Conservation (phyloP, 2,329 filamentous ascomycete species). For the Colletotrichum scovillei region DNA sequence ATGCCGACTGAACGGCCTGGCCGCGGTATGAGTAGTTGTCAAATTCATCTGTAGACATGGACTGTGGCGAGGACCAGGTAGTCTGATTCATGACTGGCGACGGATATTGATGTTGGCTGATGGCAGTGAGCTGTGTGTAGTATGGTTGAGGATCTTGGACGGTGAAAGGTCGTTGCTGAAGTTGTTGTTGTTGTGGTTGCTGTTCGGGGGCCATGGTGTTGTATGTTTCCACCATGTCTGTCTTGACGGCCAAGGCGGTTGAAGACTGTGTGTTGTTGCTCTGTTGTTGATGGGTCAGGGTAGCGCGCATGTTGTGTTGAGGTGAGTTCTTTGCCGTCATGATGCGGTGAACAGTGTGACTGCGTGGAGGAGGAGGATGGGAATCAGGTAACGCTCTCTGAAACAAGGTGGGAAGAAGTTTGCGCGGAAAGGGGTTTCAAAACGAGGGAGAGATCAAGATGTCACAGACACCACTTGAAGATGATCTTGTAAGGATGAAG, state of each 20-base stretch:
- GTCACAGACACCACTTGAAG: conserved; percentile 7
- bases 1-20: conserved; percentile 44
- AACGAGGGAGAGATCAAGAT: neutral
- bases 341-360: neutral
- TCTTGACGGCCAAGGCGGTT: conserved; percentile 4
- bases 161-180: neutral
- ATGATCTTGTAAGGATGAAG: conserved; percentile 6
- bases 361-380: neutral
- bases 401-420: conserved; percentile 21
- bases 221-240: conserved; percentile 16
- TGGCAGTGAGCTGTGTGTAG: conserved; percentile 35
- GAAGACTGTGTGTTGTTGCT: conserved; percentile 15
- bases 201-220: conserved; percentile 18
- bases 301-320: conserved; percentile 5
- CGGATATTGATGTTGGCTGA: conserved; percentile 16
- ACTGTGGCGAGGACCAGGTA: conserved; percentile 50
- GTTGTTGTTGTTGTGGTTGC: conserved; percentile 1
- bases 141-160: conserved; percentile 21
- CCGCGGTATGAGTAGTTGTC: conserved; percentile 50
- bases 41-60: conserved; percentile 48
- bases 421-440: conserved; percentile 22
- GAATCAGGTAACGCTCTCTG: conserved; percentile 3
- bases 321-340: conserved; percentile 19
- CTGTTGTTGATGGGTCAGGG: neutral
- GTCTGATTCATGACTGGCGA: conserved; percentile 25